These are phyloP conservation scores for Pleurotus pulmonarius DNA, from an alignment of 768 basidiomycete genomes.

Conservation along the genomic window DNA sequence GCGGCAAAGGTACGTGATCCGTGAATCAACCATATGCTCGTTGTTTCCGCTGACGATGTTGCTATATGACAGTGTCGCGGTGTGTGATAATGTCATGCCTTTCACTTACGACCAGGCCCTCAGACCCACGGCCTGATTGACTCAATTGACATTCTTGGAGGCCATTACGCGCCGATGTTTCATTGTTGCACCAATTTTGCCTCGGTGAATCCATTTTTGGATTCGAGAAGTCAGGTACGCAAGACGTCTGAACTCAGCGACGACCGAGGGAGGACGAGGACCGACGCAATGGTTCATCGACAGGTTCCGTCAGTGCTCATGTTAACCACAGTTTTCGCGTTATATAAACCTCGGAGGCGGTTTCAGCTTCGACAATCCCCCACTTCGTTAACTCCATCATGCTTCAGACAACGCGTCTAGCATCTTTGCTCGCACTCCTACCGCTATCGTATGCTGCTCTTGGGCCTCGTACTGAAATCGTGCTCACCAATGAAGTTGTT, in stretches of 20 bases:
- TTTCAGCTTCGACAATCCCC: neutral
- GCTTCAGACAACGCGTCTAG: neutral
- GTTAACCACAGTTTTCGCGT: neutral
- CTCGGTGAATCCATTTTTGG: neutral
- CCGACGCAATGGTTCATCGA: neutral
- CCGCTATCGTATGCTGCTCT: neutral
- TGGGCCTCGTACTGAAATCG: neutral
- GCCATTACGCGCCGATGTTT: neutral
- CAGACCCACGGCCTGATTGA: neutral
- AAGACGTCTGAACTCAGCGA: neutral
- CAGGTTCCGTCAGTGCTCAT: neutral
- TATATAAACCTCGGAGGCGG: too few species aligned
- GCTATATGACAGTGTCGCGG: neutral
- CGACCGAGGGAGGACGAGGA: neutral
- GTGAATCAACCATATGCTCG: neutral
- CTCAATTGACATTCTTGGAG: neutral
- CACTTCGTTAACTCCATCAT: neutral
- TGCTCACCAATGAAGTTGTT: constrained; percentile 4
- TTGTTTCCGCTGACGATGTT: constrained; percentile 3
- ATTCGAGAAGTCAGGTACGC: neutral
- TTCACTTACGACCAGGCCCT: neutral
- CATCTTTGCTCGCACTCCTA: neutral
- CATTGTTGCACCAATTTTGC: neutral
- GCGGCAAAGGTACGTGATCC: too few species aligned
- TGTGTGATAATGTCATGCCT: neutral